Conservation (phyloP, 257 asterid species). For the Forsythia viridissima region DNA sequence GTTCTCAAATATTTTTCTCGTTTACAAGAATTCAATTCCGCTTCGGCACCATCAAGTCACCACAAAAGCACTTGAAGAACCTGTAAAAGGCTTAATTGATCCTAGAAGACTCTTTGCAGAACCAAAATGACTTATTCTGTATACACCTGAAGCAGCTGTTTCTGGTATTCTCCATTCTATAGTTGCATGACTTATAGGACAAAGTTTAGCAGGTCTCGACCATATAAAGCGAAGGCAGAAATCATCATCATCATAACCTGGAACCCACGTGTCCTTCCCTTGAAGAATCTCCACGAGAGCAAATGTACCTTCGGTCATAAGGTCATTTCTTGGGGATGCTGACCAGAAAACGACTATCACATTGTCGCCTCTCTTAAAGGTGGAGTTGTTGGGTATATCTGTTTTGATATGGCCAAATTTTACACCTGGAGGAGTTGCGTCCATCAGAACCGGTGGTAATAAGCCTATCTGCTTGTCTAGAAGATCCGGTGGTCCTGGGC, state of each 20-base stretch:
- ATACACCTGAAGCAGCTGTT: constrained; percentile 43
- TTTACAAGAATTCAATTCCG: too few relatives aligned
- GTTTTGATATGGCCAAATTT: constrained; percentile 65
- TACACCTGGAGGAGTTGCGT: constrained; percentile 63
- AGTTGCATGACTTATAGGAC: constrained; percentile 39
- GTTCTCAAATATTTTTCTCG: too few relatives aligned
- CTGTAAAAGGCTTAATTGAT: constrained; percentile 46
- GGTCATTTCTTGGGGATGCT: constrained; percentile 55
- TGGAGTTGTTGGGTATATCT: constrained; percentile 45
- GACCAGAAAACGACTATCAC: constrained; percentile 46
- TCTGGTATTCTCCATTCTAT: constrained; percentile 53
- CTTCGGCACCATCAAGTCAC: constrained; percentile 7
- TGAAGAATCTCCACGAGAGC: constrained; percentile 52
- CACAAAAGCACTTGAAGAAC: constrained; percentile 53
- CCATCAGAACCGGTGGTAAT: constrained; percentile 71
- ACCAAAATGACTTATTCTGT: constrained; percentile 51
- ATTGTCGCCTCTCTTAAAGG: constrained; percentile 34
- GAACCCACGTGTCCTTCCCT: constrained; percentile 46
- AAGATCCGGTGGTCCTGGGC: constrained; percentile 83
- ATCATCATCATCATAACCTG: constrained; percentile 50
- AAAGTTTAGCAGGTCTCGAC: constrained; percentile 49
- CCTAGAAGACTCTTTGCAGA: constrained; percentile 46
- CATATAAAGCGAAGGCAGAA: constrained; percentile 53
- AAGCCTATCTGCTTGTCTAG: constrained; percentile 73
- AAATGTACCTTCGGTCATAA: constrained; percentile 59